phyloP scores from a whole-genome alignment of 2,329 filamentous ascomycete genomes.

The Endoconidiophora laricicola region DNA sequence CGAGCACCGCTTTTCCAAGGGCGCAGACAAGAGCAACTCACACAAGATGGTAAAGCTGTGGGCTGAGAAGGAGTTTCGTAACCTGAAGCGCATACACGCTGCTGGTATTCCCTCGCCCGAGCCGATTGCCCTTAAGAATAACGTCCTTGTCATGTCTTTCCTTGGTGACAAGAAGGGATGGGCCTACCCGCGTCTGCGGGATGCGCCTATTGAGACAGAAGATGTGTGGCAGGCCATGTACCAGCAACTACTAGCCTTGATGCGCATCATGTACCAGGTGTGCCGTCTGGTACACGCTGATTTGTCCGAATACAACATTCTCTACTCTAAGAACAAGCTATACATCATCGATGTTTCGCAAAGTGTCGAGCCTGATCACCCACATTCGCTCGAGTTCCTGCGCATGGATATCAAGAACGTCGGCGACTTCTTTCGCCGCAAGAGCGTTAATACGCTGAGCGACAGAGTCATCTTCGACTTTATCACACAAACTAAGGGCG shows the following conservation, averaged over 20 bases:
- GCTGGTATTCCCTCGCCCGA: slow-evolving; percentile 84
- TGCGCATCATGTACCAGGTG: slow-evolving; percentile 84
- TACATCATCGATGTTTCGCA: slow-evolving; percentile 97
- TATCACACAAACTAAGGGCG: slow-evolving; percentile 47
- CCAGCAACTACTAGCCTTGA: slow-evolving; percentile 66
- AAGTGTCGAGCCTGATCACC: slow-evolving; percentile 92
- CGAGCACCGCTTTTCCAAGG: slow-evolving; percentile 78
- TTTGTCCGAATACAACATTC: slow-evolving; percentile 92
- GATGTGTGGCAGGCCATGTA: slow-evolving; percentile 66
- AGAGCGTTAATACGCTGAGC: slow-evolving; percentile 64
- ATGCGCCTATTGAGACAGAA: slow-evolving; percentile 61
- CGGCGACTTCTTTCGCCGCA: slow-evolving; percentile 75
- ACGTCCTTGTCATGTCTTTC: slow-evolving; percentile 91
- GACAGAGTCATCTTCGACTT: slow-evolving; percentile 77
- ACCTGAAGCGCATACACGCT: slow-evolving; percentile 66
- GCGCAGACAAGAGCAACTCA: slow-evolving; percentile 88
- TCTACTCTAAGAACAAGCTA: slow-evolving; percentile 68
- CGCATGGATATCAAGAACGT: slow-evolving; percentile 99
- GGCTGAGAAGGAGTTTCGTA: slow-evolving; percentile 97
- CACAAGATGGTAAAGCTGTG: slow-evolving; percentile 95
- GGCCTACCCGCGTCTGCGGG: slow-evolving; percentile 74
- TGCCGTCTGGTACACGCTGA: slow-evolving; percentile 90
- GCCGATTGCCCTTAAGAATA: slow-evolving; percentile 74
- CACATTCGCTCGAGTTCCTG: slow-evolving; percentile 77
- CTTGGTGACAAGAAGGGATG: slow-evolving; percentile 74